Base-by-base conservation (phyloP, 2,329 filamentous ascomycete species). In the Aureobasidium sp. region DNA sequence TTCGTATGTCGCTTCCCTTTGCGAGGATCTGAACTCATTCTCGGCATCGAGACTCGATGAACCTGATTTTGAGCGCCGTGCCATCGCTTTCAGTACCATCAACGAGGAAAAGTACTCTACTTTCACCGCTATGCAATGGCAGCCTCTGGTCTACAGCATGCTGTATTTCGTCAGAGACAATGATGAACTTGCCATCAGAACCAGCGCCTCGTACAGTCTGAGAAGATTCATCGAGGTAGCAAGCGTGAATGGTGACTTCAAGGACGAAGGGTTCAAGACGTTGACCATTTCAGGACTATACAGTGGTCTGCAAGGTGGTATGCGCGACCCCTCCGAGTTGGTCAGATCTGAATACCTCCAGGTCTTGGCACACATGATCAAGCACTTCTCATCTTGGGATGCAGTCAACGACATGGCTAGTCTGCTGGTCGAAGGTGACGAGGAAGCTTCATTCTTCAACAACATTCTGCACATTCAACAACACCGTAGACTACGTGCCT, bases 401-500 rank as follows among this genome's bases (percentile, higher is more conserved):
- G 82, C 85, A 2, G 81, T 97, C 40, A 80, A 82, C 31, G 91
- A 95, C 70, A 82, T 99, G 75, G 77, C 82, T 61, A 79, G 80
- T 5, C 80, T 99, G 11, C 80, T 94, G 40, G 81, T 82, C 9
- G 81, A 78, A 15, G 81, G 88, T 57, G 90, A 95, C 63, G 88
- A 92, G 49, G 88, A 89, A 67, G 83, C 85, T 11, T 89, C 89
- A 0, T 96, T 99, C 77, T 99, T 97, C 77, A 88, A 84, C 73
- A 95, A 97, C 67, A 85, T 97, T 46, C 78, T 97, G 37, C 92
- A 94, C 69, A 93, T 95, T 50, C 91, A 95, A 55, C 86, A 91
- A 37, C 86, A 94, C 62, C 86, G 90, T 64, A 89, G 95, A 68
- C 80, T 95, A 58, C 87, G 92, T 66, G 92, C 94, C 2, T 77